phyloP scores from a whole-genome alignment of 2,329 filamentous ascomycete species.

The Didymella keratinophila region DNA sequence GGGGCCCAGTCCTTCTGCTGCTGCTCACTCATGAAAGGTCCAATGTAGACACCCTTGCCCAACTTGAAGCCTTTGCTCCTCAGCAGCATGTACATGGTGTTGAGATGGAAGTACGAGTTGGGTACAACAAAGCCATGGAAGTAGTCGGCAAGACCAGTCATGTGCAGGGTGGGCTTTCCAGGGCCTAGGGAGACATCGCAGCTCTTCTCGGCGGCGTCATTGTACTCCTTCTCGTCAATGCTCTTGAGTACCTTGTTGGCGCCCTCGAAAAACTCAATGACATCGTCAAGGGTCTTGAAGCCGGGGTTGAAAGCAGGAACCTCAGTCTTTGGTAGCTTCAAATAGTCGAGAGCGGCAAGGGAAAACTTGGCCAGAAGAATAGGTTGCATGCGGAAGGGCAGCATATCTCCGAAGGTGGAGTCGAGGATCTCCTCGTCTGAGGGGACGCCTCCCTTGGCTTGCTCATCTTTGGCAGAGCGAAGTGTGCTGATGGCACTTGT shows the following conservation, averaged over 20 bases:
- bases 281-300: conserved; percentile 28
- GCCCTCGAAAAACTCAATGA: conserved; percentile 32
- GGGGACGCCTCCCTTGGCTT: conserved; percentile 21
- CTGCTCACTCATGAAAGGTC: conserved; percentile 30
- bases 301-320: conserved; percentile 18
- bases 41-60: conserved; percentile 29
- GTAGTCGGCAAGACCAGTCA: conserved; percentile 26
- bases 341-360: conserved; percentile 14
- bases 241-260: conserved; percentile 22
- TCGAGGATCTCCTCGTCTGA: conserved; percentile 31
- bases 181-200: conserved; percentile 20
- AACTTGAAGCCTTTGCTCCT: conserved; percentile 30
- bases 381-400: conserved; percentile 33
- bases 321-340: conserved; percentile 18
- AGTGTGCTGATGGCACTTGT: conserved; percentile 28
- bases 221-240: conserved; percentile 30
- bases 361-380: conserved; percentile 28
- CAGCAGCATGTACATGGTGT: conserved; percentile 36
- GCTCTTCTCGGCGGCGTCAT: conserved; percentile 27
- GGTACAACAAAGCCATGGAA: conserved; percentile 29
- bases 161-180: conserved; percentile 20
- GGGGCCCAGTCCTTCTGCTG: conserved; percentile 31
- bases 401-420: conserved; percentile 28
- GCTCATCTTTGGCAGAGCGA: conserved; percentile 27
- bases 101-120: conserved; percentile 37